Percentiles rank a stretch among this genome's conserved stretches.
These are phyloP conservation scores for Scopulariopsis brevicaulis DNA, from an alignment of 2,329 filamentous ascomycete genomes.

Conservation along the genomic window DNA sequence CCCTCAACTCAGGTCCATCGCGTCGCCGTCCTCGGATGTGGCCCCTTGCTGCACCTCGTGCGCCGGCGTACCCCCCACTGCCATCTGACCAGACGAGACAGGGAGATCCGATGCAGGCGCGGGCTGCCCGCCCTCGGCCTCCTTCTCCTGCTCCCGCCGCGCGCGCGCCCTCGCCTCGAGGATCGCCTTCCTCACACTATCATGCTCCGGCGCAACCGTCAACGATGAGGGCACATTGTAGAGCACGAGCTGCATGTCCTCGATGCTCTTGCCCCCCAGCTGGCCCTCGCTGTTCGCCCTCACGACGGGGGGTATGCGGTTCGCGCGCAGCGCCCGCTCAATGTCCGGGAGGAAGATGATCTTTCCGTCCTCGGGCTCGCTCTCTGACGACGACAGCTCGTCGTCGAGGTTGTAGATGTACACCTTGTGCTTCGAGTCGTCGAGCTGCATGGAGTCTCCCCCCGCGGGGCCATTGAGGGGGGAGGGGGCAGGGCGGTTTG, in stretches of 20 bases:
- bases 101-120: background rate
- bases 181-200: constrained; percentile 73
- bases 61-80: background rate
- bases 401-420: constrained; percentile 88
- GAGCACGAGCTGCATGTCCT: constrained; percentile 65
- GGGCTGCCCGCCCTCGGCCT: constrained; percentile 17
- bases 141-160: constrained; percentile 41
- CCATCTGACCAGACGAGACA: constrained; percentile 1
- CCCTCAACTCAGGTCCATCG: constrained; percentile 53
- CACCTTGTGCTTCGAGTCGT: constrained; percentile 76
- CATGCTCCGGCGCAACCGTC: constrained; percentile 60
- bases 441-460: constrained; percentile 66
- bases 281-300: constrained; percentile 44
- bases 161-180: constrained; percentile 64
- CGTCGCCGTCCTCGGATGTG: constrained; percentile 39
- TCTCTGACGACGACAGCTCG: constrained; percentile 58
- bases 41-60: constrained; percentile 8
- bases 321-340: constrained; percentile 63
- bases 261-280: constrained; percentile 19
- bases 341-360: constrained; percentile 79
- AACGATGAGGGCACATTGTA: constrained; percentile 72
- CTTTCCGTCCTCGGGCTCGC: constrained; percentile 39
- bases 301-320: constrained; percentile 58
- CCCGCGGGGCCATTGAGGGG: constrained; percentile 12
- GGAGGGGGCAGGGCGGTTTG: constrained; percentile 7